A percentile compares a stretch with the other conserved stretches of the same genome.
These are phyloP conservation scores for Echria macrotheca DNA, from an alignment of 495 filamentous ascomycete genomes.

Conservation along the genomic window DNA sequence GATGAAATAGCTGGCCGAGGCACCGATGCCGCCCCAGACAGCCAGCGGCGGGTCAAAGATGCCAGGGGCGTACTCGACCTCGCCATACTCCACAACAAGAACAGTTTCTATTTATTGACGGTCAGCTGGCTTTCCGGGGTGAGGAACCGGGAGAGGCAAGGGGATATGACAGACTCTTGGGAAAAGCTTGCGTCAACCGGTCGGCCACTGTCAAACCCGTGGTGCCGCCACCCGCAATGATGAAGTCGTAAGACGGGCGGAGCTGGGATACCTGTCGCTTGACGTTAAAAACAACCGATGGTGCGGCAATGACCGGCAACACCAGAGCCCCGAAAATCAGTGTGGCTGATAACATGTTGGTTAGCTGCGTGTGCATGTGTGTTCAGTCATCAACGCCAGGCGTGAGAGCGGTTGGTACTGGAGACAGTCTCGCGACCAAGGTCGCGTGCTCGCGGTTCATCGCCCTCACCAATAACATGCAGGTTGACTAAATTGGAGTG, in stretches of 20 bases:
- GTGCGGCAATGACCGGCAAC: too few relatives aligned
- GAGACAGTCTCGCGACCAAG: too few relatives aligned
- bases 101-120: conserved; percentile 39
- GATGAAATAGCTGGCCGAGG: not conserved
- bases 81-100: conserved; percentile 41
- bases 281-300: too few relatives aligned
- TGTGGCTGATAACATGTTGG: too few relatives aligned
- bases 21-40: not conserved
- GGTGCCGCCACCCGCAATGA: conserved; percentile 38
- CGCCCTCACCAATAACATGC: too few relatives aligned
- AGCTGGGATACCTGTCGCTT: conserved; percentile 21
- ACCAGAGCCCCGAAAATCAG: too few relatives aligned
- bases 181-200: conserved; percentile 24
- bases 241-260: conserved; percentile 28
- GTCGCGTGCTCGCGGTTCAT: too few relatives aligned
- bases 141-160: not conserved
- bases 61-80: conserved; percentile 22
- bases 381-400: too few relatives aligned
- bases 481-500: too few relatives aligned
- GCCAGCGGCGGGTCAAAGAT: conserved; percentile 17
- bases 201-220: conserved; percentile 38
- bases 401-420: too few relatives aligned
- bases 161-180: not conserved
- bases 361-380: too few relatives aligned
- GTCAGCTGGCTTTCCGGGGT: too few relatives aligned